phyloP scores from a whole-genome alignment of 495 filamentous ascomycete species.

The Diplogelasinospora grovesii region DNA sequence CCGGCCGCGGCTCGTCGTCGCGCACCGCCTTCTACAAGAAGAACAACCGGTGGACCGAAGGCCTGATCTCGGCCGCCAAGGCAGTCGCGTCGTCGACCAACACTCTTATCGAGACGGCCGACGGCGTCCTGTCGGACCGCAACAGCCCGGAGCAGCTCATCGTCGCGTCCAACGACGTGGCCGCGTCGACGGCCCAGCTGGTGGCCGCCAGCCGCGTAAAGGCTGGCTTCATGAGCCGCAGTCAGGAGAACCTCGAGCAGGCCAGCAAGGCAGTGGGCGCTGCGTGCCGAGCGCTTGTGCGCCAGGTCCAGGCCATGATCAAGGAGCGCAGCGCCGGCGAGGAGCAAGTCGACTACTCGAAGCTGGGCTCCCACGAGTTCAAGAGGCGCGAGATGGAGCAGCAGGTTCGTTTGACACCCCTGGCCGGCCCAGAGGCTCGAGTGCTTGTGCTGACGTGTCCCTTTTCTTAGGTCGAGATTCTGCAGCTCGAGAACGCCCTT shows the following conservation, averaged over 20 bases:
- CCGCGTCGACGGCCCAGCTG: conserved; percentile 90
- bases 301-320: conserved; percentile 93
- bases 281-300: conserved; percentile 79
- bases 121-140: conserved; percentile 84
- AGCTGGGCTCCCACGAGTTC: conserved; percentile 88
- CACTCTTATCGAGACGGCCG: conserved; percentile 92
- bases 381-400: conserved; percentile 99
- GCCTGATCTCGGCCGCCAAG: conserved; percentile 93
- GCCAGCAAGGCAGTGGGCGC: conserved; percentile 89
- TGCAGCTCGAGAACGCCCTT: conserved; percentile 87
- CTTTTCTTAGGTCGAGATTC: conserved; percentile 75
- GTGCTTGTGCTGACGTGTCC: neutral
- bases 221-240: conserved; percentile 95
- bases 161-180: conserved; percentile 94
- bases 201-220: conserved; percentile 94
- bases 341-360: conserved; percentile 82
- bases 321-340: conserved; percentile 76
- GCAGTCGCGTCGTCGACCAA: conserved; percentile 89
- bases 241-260: conserved; percentile 81
- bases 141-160: conserved; percentile 96
- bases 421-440: conserved; percentile 1
- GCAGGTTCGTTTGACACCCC: conserved; percentile 86
- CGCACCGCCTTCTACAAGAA: conserved; percentile 99
- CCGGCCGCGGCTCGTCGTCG: conserved; percentile 81
- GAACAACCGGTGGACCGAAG: conserved; percentile 95